Conservation (phyloP, 2,329 filamentous ascomycete species). For the Alternaria brassicicola region DNA sequence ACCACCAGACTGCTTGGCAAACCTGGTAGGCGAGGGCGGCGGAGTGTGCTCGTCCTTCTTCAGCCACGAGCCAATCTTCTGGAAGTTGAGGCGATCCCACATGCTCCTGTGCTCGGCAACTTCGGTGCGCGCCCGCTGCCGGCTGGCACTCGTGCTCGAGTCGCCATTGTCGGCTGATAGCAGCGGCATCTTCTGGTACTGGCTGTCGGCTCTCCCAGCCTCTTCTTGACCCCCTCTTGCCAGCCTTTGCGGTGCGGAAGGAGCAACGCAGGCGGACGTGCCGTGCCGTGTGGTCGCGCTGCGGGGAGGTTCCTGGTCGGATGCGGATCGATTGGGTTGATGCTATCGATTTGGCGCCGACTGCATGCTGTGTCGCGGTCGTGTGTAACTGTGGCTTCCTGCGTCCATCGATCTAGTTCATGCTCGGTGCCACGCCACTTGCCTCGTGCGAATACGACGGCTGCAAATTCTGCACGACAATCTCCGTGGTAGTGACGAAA, state of each 20-base stretch:
- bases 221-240: constrained; percentile 7
- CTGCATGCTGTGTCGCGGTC: constrained; percentile 42
- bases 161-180: constrained; percentile 35
- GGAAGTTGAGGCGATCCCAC: constrained; percentile 47
- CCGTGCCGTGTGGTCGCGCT: constrained; percentile 10
- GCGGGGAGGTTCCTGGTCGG: constrained; percentile 19
- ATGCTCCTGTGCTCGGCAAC: constrained; percentile 43
- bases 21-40: constrained; percentile 21
- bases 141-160: constrained; percentile 37
- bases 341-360: constrained; percentile 41
- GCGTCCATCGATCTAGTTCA: constrained; percentile 35
- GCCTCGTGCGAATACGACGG: not conserved
- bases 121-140: constrained; percentile 44
- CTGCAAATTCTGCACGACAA: constrained; percentile 2
- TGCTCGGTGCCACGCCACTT: constrained; percentile 15
- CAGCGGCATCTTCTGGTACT: constrained; percentile 34
- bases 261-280: constrained; percentile 2
- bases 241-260: constrained; percentile 7
- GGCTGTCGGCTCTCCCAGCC: constrained; percentile 19
- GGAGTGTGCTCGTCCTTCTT: constrained; percentile 48
- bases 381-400: constrained; percentile 37
- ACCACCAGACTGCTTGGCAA: constrained; percentile 3
- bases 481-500: constrained; percentile 15
- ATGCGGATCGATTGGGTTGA: constrained; percentile 25
- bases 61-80: constrained; percentile 51